Evolutionary conservation across 2,329 filamentous ascomycete genomes (phyloP), one percentile per base, ranked within the genome.

Genomic region (Huntiella omanensis): DNA sequence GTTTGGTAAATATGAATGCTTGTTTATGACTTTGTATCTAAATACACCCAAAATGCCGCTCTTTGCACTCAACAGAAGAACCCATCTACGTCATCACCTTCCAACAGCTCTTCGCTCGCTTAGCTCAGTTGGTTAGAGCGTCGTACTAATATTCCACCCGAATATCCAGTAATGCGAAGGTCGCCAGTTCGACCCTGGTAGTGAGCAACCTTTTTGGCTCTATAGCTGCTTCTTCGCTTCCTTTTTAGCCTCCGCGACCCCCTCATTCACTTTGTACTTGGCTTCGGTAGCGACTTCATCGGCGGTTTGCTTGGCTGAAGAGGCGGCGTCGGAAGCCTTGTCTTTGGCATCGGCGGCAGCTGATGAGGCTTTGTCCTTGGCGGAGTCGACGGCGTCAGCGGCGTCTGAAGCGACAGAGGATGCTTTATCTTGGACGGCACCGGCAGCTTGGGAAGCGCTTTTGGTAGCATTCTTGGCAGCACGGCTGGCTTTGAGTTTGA

Each of bases 391-490:
- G 4, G 19, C 13, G 16, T 40, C 38, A 7, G 22, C 22, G 1
- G 62, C 64, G 53, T 68, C 22, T 4, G 22, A 28, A 4, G 22
- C 22, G 22, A 28, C 5, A 28, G 22, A 28, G 54, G 67, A 55
- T 3, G 61, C 62, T 53, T 65, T 66, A 38, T 62, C 54, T 42
- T 55, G 79, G 1, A 59, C 60, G 33, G 57, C 55, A 1, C 65
- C 68, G 53, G 68, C 35, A 17, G 35, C 43, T 17, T 45, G 43
- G 12, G 35, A 12, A 28, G 22, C 22, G 4, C 22, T 28, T 28
- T 28, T 28, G 22, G 22, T 28, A 28, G 22, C 22, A 28, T 28
- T 28, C 58, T 28, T 28, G 22, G 22, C 22, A 8, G 22, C 22
- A 28, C 22, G 22, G 22, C 5, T 28, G 1, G 62, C 64, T 53